Conservation (phyloP, 202 grass and related monocot species). For the Hordeum pubiflorum region DNA sequence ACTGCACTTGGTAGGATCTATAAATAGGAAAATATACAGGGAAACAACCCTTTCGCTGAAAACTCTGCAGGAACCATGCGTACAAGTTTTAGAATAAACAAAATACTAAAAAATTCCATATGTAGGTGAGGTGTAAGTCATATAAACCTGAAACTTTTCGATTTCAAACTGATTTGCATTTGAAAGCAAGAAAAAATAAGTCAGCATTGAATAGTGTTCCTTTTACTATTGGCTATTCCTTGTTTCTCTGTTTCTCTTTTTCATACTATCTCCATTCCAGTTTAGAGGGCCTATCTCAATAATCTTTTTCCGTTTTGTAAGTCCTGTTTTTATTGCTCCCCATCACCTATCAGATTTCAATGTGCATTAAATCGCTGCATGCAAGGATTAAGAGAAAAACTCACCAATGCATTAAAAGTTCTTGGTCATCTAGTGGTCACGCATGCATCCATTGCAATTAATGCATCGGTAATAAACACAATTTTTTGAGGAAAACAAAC, state of each 20-base stretch:
- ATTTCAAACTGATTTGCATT: background rate
- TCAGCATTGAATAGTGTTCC: background rate
- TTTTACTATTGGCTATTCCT: background rate
- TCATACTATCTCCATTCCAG: background rate
- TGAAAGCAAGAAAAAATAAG: background rate
- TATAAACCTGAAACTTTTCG: background rate
- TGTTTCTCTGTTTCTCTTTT: background rate
- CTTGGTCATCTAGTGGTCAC: no score
- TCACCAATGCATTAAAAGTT: no score
- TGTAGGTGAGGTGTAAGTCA: background rate
- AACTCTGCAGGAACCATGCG: background rate
- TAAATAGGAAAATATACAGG: background rate
- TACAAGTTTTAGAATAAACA: background rate
- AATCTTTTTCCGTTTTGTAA: no score
- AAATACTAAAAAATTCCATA: background rate
- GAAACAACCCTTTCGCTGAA: background rate
- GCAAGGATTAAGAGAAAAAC: no score
- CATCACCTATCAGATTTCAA: no score
- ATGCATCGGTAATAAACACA: no score
- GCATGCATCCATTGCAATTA: no score
- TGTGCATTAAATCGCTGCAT: no score
- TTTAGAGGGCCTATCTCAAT: no score
- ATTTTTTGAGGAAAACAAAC: no score
- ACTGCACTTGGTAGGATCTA: background rate
- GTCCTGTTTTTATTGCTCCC: no score